phyloP scores from a whole-genome alignment of 805 yeast species.

The Clavispora fructus region DNA sequence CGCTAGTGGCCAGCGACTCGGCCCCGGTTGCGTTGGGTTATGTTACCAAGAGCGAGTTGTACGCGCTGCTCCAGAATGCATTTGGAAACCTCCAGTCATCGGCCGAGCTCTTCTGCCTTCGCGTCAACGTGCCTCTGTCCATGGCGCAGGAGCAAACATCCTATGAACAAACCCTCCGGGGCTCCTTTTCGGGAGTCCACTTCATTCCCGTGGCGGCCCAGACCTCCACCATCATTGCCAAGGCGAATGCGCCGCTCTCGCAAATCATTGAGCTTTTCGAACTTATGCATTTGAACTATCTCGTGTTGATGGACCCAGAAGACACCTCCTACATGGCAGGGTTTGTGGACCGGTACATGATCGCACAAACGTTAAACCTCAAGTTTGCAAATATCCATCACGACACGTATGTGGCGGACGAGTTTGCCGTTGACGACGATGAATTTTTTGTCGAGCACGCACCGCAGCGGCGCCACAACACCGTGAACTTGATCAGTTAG shows the following conservation, averaged over 20 bases:
- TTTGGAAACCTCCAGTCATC: slow-evolving; percentile 13
- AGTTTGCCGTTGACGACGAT: slow-evolving; percentile 21
- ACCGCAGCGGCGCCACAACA: neutral
- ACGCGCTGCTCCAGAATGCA: slow-evolving; percentile 7
- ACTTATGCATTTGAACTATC: slow-evolving; percentile 32
- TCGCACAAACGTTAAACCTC: slow-evolving; percentile 26
- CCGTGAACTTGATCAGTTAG: neutral
- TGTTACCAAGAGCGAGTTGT: slow-evolving; percentile 24
- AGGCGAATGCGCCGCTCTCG: slow-evolving; percentile 26
- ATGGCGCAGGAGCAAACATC: slow-evolving; percentile 1
- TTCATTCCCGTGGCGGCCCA: slow-evolving; percentile 7
- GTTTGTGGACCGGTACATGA: slow-evolving; percentile 34
- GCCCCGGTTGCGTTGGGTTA: slow-evolving; percentile 32
- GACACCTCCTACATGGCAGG: slow-evolving; percentile 24
- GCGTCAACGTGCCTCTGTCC: slow-evolving; percentile 4
- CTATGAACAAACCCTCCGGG: slow-evolving; percentile 4
- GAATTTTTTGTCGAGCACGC: neutral
- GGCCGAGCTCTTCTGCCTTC: slow-evolving; percentile 8
- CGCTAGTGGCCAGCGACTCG: slow-evolving; percentile 22
- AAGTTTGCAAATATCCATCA: slow-evolving; percentile 18
- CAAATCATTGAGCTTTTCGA: slow-evolving; percentile 35
- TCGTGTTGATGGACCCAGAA: slow-evolving; percentile 20
- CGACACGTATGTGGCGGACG: slow-evolving; percentile 10
- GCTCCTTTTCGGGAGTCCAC: neutral
- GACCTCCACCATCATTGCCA: slow-evolving; percentile 20